Evolutionary conservation across 2,329 filamentous ascomycete species (phyloP).

Genomic region (Colletotrichum limetticola): DNA sequence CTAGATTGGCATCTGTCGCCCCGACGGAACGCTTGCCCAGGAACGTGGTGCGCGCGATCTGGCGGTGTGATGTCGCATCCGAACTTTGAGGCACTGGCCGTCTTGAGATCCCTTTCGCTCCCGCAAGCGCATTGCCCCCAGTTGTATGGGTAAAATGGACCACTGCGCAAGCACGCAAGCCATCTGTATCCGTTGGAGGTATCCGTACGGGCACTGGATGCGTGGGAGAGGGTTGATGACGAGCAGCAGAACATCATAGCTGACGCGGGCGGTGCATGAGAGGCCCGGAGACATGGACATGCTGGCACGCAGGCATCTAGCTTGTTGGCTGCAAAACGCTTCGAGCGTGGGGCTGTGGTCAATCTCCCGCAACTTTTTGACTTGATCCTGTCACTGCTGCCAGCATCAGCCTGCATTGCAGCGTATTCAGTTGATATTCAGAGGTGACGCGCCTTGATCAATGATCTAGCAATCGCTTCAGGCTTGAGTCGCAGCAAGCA

Average conservation of each 20-base stretch:
- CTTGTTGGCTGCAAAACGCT: conserved; percentile 8
- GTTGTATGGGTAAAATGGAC: not conserved
- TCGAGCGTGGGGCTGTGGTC: not conserved
- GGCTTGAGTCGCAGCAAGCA: not conserved
- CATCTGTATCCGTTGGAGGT: not conserved
- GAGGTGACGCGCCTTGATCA: not conserved
- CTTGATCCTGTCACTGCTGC: not conserved
- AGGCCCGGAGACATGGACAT: not conserved
- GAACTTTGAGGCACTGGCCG: conserved; percentile 9
- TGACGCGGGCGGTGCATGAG: conserved; percentile 18
- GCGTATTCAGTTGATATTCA: conserved; percentile 5
- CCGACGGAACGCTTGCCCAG: not conserved
- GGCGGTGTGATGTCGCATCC: conserved; percentile 25
- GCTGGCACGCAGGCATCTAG: conserved; percentile 12
- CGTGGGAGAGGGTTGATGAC: not conserved
- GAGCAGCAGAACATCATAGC: not conserved
- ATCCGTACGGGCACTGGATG: conserved; percentile 1
- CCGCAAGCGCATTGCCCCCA: not conserved
- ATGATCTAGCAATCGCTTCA: not conserved
- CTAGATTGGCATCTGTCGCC: conserved; percentile 19
- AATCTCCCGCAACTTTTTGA: not conserved
- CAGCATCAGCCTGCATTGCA: not conserved
- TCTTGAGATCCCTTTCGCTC: not conserved
- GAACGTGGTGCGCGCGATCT: conserved; percentile 15
- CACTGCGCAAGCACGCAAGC: not conserved